phyloP scores from a whole-genome alignment of 352 stramenopile species.

The Elongisporangium senticosum region DNA sequence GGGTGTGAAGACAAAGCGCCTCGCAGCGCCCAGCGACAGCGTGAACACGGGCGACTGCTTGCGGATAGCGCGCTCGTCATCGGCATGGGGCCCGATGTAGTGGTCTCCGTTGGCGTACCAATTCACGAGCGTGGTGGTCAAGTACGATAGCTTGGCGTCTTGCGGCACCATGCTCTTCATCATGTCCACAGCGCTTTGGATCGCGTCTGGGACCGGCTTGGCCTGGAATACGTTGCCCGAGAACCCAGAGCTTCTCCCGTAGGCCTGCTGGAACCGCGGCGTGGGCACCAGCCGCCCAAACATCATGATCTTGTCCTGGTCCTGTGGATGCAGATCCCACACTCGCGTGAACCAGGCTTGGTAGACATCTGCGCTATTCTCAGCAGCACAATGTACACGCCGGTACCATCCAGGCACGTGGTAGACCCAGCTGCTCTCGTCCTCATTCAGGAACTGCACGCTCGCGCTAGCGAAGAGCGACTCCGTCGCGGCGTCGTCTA shows the following conservation, averaged over 20 bases:
- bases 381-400: constrained; percentile 24
- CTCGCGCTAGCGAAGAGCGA: constrained; percentile 1
- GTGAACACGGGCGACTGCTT: constrained; percentile 48
- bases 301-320: constrained; percentile 62
- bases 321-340: constrained; percentile 55
- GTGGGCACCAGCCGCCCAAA: constrained; percentile 56
- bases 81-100: constrained; percentile 75
- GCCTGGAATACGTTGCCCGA: constrained; percentile 53
- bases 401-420: constrained; percentile 52
- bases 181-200: constrained; percentile 35
- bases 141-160: constrained; percentile 10
- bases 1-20: constrained; percentile 65
- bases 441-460: constrained; percentile 16
- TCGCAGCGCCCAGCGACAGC: constrained; percentile 59
- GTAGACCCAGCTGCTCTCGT: constrained; percentile 52
- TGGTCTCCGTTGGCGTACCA: constrained; percentile 82
- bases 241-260: constrained; percentile 44
- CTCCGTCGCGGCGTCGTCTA: too few relatives aligned
- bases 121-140: constrained; percentile 66
- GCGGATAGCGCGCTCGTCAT: constrained; percentile 59
- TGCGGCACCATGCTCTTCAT: constrained; percentile 42
- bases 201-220: constrained; percentile 26
- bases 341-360: constrained; percentile 24
- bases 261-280: constrained; percentile 69
- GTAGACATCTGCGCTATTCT: constrained; percentile 8